phyloP scores from a whole-genome alignment of 2,329 filamentous ascomycete genomes.

The Stenocarpella maydis region DNA sequence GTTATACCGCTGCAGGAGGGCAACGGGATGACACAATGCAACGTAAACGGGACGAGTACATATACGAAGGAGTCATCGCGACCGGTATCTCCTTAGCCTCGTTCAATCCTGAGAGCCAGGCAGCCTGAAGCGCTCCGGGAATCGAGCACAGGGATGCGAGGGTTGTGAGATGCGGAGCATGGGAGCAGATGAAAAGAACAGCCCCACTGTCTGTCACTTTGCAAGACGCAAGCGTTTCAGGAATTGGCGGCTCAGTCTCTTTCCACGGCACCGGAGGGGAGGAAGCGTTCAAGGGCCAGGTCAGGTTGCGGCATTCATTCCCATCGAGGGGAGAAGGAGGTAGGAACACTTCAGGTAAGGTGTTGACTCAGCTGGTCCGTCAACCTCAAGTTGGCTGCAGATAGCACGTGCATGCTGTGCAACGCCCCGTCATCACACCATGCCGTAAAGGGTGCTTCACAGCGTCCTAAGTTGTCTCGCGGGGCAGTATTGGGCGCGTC shows the following conservation, averaged over 20 bases:
- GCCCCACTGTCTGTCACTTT: not conserved
- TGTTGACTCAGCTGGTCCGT: slow-evolving; percentile 8
- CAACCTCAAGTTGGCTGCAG: not conserved
- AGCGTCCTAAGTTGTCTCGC: no score
- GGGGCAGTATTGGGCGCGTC: no score
- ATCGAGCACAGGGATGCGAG: not conserved
- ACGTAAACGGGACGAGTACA: not conserved
- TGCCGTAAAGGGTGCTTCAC: not conserved
- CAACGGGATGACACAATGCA: not conserved
- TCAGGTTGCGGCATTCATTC: not conserved
- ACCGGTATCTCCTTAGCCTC: not conserved
- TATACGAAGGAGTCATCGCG: slow-evolving; percentile 17
- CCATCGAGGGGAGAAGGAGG: not conserved
- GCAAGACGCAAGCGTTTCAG: not conserved
- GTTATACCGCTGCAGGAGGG: not conserved
- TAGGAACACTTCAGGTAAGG: not conserved
- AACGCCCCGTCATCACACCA: not conserved
- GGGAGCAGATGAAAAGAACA: not conserved
- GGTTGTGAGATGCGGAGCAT: not conserved
- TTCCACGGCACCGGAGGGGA: not conserved
- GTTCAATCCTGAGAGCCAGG: not conserved
- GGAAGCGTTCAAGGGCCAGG: not conserved
- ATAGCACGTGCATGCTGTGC: not conserved
- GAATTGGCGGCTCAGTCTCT: not conserved
- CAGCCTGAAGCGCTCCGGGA: not conserved